These are phyloP conservation scores for Yamadazyma siamensis DNA, from an alignment of 1,139 yeast genomes.

Conservation along the genomic window DNA sequence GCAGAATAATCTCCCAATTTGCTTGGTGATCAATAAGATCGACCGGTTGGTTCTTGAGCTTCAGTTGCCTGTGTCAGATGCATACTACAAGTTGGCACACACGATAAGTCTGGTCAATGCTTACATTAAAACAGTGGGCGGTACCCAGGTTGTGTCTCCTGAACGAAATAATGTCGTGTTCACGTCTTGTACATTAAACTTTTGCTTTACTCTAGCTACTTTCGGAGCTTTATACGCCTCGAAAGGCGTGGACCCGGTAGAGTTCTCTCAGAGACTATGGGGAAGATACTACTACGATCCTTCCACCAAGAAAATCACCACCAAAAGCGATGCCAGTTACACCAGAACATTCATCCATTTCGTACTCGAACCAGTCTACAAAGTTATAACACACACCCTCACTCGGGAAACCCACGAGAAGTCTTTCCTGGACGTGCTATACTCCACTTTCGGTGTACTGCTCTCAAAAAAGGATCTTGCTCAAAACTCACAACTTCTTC, in stretches of 20 bases:
- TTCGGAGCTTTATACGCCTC: slow-evolving; percentile 55
- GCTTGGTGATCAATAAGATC: slow-evolving; percentile 72
- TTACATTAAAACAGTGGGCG: slow-evolving; percentile 31
- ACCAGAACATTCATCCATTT: slow-evolving; percentile 64
- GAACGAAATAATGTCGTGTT: slow-evolving; percentile 64
- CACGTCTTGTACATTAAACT: slow-evolving; percentile 61
- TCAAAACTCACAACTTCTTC: slow-evolving; percentile 55
- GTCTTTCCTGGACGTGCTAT: slow-evolving; percentile 35
- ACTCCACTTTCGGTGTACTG: slow-evolving; percentile 43
- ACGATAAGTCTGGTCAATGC: slow-evolving; percentile 63
- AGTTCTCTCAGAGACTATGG: slow-evolving; percentile 64
- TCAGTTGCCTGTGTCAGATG: slow-evolving; percentile 68
- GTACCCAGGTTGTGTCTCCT: slow-evolving; percentile 53
- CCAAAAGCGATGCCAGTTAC: slow-evolving; percentile 23
- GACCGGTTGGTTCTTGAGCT: slow-evolving; percentile 81
- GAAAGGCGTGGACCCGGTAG: slow-evolving; percentile 30
- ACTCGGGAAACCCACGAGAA: slow-evolving; percentile 49
- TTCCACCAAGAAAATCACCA: slow-evolving; percentile 42
- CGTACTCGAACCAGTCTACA: slow-evolving; percentile 77
- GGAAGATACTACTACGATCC: slow-evolving; percentile 63
- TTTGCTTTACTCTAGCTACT: slow-evolving; percentile 63
- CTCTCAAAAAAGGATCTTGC: slow-evolving; percentile 37
- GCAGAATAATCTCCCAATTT: slow-evolving; percentile 45
- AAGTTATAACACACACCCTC: slow-evolving; percentile 60
- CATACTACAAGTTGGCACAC: slow-evolving; percentile 63